phyloP scores from a whole-genome alignment of 768 basidiomycete genomes.

The Rhizopogon vulgaris region DNA sequence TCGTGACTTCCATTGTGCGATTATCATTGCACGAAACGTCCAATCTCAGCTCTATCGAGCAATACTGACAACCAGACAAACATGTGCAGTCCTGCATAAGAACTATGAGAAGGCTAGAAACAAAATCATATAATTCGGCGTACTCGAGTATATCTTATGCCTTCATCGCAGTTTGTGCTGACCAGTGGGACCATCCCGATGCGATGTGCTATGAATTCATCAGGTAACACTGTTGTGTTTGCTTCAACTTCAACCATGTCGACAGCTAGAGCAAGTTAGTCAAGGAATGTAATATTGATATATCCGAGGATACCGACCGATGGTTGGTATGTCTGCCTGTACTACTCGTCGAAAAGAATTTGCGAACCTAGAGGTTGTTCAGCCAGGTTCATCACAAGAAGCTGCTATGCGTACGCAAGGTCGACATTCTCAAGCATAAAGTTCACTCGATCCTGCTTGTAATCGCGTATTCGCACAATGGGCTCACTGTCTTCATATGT shows the following conservation, averaged over 20 bases:
- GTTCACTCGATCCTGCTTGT: slow-evolving; percentile 80
- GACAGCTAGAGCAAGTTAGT: slow-evolving; percentile 55
- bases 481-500: slow-evolving; percentile 44
- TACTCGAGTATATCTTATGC: slow-evolving; percentile 73
- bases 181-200: slow-evolving; percentile 90
- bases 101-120: background rate
- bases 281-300: slow-evolving; percentile 2
- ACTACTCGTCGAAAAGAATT: slow-evolving; percentile 91
- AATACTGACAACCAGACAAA: slow-evolving; percentile 74
- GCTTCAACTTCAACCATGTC: slow-evolving; percentile 91
- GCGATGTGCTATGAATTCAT: slow-evolving; percentile 96
- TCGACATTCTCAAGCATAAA: slow-evolving; percentile 96
- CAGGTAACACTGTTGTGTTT: slow-evolving; percentile 90
- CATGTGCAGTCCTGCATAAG: slow-evolving; percentile 83
- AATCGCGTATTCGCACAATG: slow-evolving; percentile 74
- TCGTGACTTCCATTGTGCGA: slow-evolving; percentile 80
- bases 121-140: slow-evolving; percentile 18
- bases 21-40: slow-evolving; percentile 69
- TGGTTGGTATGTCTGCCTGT: slow-evolving; percentile 95
- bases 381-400: slow-evolving; percentile 5
- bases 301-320: slow-evolving; percentile 52
- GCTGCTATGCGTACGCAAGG: slow-evolving; percentile 62
- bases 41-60: slow-evolving; percentile 79
- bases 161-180: slow-evolving; percentile 84
- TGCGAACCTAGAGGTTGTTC: slow-evolving; percentile 60